Percentiles rank a stretch among this genome's conserved stretches.
These are phyloP conservation scores for Sapria himalayana DNA, from an alignment of 345 rosid genomes.

Conservation along the genomic window DNA sequence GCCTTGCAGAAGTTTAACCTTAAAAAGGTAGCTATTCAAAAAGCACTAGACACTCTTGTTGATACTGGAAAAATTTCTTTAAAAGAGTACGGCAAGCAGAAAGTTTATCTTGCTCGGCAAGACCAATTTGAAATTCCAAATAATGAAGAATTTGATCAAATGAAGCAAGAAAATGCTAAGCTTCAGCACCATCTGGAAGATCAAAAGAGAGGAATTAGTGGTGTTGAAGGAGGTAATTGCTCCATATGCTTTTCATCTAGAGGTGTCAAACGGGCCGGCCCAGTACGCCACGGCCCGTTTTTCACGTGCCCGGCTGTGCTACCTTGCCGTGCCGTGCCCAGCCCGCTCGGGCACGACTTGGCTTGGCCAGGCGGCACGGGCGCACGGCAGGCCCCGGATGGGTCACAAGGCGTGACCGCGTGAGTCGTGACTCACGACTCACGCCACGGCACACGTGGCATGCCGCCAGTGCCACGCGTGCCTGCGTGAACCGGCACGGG, in stretches of 20 bases:
- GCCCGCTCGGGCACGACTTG: too few relatives aligned
- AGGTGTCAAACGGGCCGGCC: too few relatives aligned
- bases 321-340: too few relatives aligned
- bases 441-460: too few relatives aligned
- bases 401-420: too few relatives aligned
- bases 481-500: too few relatives aligned
- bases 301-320: too few relatives aligned
- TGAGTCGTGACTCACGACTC: too few relatives aligned
- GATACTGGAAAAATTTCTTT: conserved; percentile 55
- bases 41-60: conserved; percentile 63
- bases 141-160: conserved; percentile 49
- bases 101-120: conserved; percentile 72
- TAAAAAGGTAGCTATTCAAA: conserved; percentile 70
- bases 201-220: conserved; percentile 33
- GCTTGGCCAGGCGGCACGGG: too few relatives aligned
- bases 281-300: too few relatives aligned
- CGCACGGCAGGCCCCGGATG: too few relatives aligned
- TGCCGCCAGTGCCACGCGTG: too few relatives aligned
- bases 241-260: neutral
- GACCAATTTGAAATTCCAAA: conserved; percentile 81
- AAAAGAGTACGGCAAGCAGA: conserved; percentile 95
- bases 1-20: conserved; percentile 76
- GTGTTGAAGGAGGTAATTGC: conserved; percentile 49
- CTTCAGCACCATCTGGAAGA: conserved; percentile 44
- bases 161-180: conserved; percentile 58